Base-by-base conservation (phyloP, 73 alveolate genomes). In the Halteria grandinella region DNA sequence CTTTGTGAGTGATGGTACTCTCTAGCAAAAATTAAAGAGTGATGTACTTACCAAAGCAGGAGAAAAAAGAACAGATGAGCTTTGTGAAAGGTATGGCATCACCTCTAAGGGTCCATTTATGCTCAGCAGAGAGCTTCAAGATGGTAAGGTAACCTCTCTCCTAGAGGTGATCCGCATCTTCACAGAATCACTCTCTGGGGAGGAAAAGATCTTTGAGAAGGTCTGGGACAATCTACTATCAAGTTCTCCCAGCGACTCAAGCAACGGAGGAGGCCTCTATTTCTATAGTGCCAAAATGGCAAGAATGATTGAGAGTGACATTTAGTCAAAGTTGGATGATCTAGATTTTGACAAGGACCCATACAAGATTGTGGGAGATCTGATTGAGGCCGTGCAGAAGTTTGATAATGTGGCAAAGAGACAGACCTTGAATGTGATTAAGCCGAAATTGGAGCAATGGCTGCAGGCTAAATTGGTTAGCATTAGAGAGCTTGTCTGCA, bases 261-360 rank as follows among this genome's bases (percentile, higher is more conserved):
- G 6, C 59, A 48, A 8, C 34, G 23, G 6, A 14, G 59, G 47
- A 24, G 18, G 69, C 6, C 39, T 66, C 28, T 44, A 44, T 29
- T 31, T 12, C 31, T 66, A 36, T 45, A 53, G 69, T 8, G 39
- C 12, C 39, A 41, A 47, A 24, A 66, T 66, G 80, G 49, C 41
- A 3, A 18, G 37, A 18, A 70, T 80, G 17, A 20, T 80, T 0
- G 75, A 80, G 29, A 79, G 55, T 12, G 90, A 80, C 25, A 23
- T 80, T 37, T 47, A 59, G 7, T 43, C 12, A 28, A 76, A 80
- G 31, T 39, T 80, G 27, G 85, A 52, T 18, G 79, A 69, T 25
- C n/a, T 80, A 14, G 90, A 80, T 27, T 80, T 80, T 53, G 90
- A 80, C 31, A 80, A 70, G 25, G 90, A 80, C 44, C 83, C 69